Percentiles rank a stretch among this genome's conserved stretches.
Conservation (phyloP, 495 filamentous ascomycete species). For the Pseudevernia furfuracea region DNA sequence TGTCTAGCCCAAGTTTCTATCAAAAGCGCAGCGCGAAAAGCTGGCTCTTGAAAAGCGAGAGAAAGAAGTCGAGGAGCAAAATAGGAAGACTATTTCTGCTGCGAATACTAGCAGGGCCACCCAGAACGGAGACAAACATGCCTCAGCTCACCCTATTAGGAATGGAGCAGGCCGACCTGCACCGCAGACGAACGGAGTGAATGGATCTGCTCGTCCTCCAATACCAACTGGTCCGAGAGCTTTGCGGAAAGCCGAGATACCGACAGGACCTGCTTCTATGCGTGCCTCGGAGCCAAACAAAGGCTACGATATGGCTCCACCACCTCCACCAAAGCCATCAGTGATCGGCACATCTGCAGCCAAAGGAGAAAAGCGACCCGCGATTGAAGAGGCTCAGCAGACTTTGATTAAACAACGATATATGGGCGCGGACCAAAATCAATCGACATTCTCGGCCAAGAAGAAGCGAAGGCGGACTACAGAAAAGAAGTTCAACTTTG, state of each 20-base stretch:
- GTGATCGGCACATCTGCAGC: constrained; percentile 33
- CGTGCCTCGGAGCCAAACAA: constrained; percentile 39
- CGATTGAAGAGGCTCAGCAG: constrained; percentile 68
- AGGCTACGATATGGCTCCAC: constrained; percentile 48
- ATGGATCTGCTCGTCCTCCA: constrained; percentile 28
- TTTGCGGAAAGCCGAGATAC: constrained; percentile 51
- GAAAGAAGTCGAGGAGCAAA: constrained; percentile 73
- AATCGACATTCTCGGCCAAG: constrained; percentile 87
- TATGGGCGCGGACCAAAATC: constrained; percentile 84
- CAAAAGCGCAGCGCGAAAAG: constrained; percentile 81
- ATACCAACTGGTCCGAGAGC: constrained; percentile 76
- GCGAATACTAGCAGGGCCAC: constrained; percentile 26
- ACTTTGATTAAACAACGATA: constrained; percentile 74
- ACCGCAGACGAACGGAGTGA: constrained; percentile 23
- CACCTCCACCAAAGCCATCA: constrained; percentile 41
- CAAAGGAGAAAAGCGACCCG: constrained; percentile 43
- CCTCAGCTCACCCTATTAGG: constrained; percentile 7
- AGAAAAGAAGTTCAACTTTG: constrained; percentile 98
- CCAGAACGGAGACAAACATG: constrained; percentile 32
- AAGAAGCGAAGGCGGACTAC: constrained; percentile 92
- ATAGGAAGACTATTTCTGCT: constrained; percentile 47
- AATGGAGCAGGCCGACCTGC: constrained; percentile 18
- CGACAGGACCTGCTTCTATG: constrained; percentile 49
- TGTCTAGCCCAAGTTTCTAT: constrained; percentile 80
- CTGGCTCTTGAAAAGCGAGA: constrained; percentile 75